phyloP scores from a whole-genome alignment of 768 basidiomycete genomes.

The Hygrophoropsis aurantiaca region DNA sequence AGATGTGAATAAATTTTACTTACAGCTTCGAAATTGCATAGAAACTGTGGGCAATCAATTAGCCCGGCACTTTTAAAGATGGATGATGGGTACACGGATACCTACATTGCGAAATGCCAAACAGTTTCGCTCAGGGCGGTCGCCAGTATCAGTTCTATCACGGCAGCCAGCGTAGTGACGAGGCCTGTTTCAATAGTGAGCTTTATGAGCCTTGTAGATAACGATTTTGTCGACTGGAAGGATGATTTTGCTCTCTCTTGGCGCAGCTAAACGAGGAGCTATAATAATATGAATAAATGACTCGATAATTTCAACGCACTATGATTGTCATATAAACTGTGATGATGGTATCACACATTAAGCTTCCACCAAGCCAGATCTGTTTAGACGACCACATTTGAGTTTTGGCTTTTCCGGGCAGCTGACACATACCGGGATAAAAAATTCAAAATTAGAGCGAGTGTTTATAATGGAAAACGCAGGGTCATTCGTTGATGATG shows the following conservation, averaged over 20 bases:
- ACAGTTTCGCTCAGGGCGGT: neutral
- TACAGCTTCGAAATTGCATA: neutral
- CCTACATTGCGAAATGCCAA: neutral
- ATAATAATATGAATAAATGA: no score
- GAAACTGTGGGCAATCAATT: neutral
- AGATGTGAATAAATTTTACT: neutral
- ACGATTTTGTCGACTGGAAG: neutral
- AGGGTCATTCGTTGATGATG: no score
- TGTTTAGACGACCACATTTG: slow-evolving; percentile 5
- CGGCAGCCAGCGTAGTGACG: neutral
- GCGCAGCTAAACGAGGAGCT: neutral
- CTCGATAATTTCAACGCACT: slow-evolving; percentile 1
- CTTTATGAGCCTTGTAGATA: neutral
- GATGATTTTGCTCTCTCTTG: neutral
- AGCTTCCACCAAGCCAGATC: slow-evolving; percentile 21
- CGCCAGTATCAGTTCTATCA: neutral
- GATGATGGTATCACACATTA: slow-evolving; percentile 16
- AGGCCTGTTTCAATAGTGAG: neutral
- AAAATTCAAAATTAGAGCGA: no score
- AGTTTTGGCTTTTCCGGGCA: no score
- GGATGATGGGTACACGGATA: no score
- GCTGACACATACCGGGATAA: no score
- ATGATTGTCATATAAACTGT: slow-evolving; percentile 16
- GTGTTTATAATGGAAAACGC: no score
- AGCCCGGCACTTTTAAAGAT: neutral